phyloP scores from a whole-genome alignment of 2,329 filamentous ascomycete species.

The Cladosporium austrohemisphaericum region DNA sequence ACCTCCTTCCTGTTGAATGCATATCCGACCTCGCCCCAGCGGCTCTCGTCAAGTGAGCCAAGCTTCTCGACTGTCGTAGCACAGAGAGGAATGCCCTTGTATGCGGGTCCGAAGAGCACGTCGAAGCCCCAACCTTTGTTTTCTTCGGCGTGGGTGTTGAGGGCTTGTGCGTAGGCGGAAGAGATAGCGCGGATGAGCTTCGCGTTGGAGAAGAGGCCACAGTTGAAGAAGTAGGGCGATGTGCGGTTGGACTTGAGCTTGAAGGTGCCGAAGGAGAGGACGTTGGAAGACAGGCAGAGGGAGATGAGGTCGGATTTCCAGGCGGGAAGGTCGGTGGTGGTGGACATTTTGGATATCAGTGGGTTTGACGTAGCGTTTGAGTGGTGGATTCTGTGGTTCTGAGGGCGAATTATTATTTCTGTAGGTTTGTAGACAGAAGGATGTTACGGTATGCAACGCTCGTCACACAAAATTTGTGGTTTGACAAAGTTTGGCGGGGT shows the following conservation, averaged over 20 bases:
- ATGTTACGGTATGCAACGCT: no score
- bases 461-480: neutral
- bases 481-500: neutral
- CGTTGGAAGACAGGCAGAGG: slow-evolving; percentile 63
- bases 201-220: slow-evolving; percentile 81
- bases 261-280: slow-evolving; percentile 78
- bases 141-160: slow-evolving; percentile 44
- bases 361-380: neutral
- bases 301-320: slow-evolving; percentile 73
- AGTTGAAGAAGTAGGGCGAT: slow-evolving; percentile 98
- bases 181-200: slow-evolving; percentile 73
- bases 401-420: neutral
- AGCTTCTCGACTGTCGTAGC: slow-evolving; percentile 74
- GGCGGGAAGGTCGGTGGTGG: slow-evolving; percentile 30
- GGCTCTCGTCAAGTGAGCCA: slow-evolving; percentile 61
- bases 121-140: slow-evolving; percentile 61
- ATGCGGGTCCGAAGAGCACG: slow-evolving; percentile 88
- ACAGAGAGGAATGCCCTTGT: slow-evolving; percentile 94
- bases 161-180: slow-evolving; percentile 69
- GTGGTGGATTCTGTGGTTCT: neutral
- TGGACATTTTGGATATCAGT: neutral
- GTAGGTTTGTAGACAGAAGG: neutral
- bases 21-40: slow-evolving; percentile 71
- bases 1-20: slow-evolving; percentile 94
- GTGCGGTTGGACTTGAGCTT: slow-evolving; percentile 86